These are phyloP conservation scores for Elongisporangium undulatum DNA, from an alignment of 352 stramenopile genomes.

Conservation along the genomic window DNA sequence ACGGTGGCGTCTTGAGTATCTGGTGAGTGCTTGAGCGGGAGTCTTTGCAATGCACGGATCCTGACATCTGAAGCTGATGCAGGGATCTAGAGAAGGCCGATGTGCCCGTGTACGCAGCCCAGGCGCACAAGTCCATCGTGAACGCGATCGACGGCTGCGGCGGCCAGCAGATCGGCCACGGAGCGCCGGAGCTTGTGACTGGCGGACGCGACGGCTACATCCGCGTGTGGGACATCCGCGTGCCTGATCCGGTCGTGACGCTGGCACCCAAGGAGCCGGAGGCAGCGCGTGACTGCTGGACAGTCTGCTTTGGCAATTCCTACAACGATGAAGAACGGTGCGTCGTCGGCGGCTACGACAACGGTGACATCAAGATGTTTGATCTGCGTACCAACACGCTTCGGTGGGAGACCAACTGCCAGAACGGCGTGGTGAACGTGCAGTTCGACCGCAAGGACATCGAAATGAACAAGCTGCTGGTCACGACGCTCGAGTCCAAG, in stretches of 20 bases:
- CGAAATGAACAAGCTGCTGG: slow-evolving; percentile 97
- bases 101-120: slow-evolving; percentile 79
- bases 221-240: slow-evolving; percentile 93
- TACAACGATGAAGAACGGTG: slow-evolving; percentile 93
- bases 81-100: slow-evolving; percentile 83
- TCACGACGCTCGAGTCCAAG: slow-evolving; percentile 95
- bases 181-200: slow-evolving; percentile 93
- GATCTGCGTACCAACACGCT: slow-evolving; percentile 92
- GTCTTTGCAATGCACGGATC: neutral
- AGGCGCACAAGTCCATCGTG: slow-evolving; percentile 92
- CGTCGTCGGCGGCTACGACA: slow-evolving; percentile 94
- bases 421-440: slow-evolving; percentile 94
- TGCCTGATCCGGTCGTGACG: slow-evolving; percentile 89
- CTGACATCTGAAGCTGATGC: neutral
- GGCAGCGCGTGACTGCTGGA: slow-evolving; percentile 92
- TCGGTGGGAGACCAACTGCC: slow-evolving; percentile 95
- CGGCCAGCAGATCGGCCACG: slow-evolving; percentile 83
- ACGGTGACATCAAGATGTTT: slow-evolving; percentile 97
- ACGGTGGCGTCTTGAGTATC: slow-evolving; percentile 69
- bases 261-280: slow-evolving; percentile 86
- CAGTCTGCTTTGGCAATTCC: slow-evolving; percentile 94
- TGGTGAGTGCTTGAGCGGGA: slow-evolving; percentile 22
- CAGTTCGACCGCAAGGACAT: slow-evolving; percentile 97
- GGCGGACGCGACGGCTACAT: slow-evolving; percentile 93
- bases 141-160: slow-evolving; percentile 95